A percentile compares a stretch with the other conserved stretches of the same genome.
phyloP scores from a whole-genome alignment of 352 stramenopile genomes.

The Plasmopara viticola region DNA sequence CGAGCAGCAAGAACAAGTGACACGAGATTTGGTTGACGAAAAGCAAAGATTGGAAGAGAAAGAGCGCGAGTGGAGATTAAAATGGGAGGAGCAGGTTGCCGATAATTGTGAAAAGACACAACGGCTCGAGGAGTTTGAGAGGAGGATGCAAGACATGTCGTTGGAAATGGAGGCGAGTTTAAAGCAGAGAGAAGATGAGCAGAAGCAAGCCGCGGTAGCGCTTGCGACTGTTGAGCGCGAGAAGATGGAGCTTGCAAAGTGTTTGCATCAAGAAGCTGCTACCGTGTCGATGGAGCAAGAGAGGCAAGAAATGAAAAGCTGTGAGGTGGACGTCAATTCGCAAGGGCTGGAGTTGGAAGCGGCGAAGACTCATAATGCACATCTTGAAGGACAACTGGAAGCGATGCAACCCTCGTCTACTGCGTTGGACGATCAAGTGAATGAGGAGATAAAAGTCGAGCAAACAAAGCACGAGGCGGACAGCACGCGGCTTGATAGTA shows the following conservation, averaged over 20 bases:
- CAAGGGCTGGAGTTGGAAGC: constrained; percentile 8
- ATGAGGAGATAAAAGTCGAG: constrained; percentile 5
- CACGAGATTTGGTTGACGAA: constrained; percentile 9
- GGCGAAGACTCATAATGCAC: constrained; percentile 8
- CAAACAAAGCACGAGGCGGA: background rate
- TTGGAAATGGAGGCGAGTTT: constrained; percentile 15
- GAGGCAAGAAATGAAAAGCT: constrained; percentile 6
- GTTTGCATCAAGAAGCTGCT: constrained; percentile 13
- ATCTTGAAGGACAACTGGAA: constrained; percentile 14
- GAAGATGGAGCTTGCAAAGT: constrained; percentile 12
- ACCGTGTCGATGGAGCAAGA: constrained; percentile 2
- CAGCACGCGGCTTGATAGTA: constrained; percentile 10
- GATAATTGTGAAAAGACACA: constrained; percentile 9
- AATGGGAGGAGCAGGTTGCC: constrained; percentile 19
- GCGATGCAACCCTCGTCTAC: constrained; percentile 3
- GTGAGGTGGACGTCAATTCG: constrained; percentile 1
- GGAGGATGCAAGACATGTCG: constrained; percentile 14
- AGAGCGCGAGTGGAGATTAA: constrained; percentile 27
- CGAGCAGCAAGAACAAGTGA: constrained; percentile 11
- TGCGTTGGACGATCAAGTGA: constrained; percentile 6
- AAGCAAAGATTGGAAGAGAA: constrained; percentile 8
- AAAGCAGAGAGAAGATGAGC: constrained; percentile 10
- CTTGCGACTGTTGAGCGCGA: constrained; percentile 16
- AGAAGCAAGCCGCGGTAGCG: constrained; percentile 5
- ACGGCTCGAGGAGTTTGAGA: constrained; percentile 17